These are phyloP conservation scores for Carex cristatella DNA, from an alignment of 176 grass and related monocot species.

Conservation along the genomic window DNA sequence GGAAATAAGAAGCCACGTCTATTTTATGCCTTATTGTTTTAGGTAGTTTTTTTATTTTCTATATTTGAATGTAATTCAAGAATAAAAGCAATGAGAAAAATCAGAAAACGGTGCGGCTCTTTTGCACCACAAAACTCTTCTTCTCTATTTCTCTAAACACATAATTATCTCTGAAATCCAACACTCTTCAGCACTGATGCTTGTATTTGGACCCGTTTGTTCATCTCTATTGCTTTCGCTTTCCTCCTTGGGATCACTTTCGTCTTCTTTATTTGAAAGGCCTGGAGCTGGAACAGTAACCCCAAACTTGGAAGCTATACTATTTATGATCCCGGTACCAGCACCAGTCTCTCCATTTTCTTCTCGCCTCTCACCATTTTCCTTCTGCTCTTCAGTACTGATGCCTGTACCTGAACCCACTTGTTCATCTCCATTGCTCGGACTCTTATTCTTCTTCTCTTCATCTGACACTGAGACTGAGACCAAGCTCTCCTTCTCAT, in stretches of 20 bases:
- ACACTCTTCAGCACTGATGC: too few relatives aligned
- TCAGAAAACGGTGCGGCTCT: too few relatives aligned
- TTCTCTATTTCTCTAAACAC: too few relatives aligned
- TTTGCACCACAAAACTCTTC: too few relatives aligned
- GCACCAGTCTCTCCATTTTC: background rate
- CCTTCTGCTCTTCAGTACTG: background rate
- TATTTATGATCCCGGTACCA: constrained; percentile 2
- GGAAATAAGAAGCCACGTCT: too few relatives aligned
- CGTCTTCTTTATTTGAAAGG: background rate
- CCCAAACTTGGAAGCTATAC: constrained; percentile 9
- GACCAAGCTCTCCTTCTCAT: constrained; percentile 11
- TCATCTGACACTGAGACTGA: background rate
- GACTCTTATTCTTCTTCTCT: background rate
- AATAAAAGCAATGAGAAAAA: too few relatives aligned
- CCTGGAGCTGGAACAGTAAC: background rate
- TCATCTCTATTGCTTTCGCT: too few relatives aligned
- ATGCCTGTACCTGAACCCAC: background rate
- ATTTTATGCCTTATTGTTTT: too few relatives aligned
- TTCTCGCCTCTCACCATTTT: background rate
- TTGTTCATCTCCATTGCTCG: background rate
- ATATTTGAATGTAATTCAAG: too few relatives aligned
- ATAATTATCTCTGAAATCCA: too few relatives aligned
- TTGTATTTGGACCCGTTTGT: too few relatives aligned
- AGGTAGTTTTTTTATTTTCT: too few relatives aligned
- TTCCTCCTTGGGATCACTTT: background rate